These are phyloP conservation scores for Podospora pseudopauciseta DNA, from an alignment of 495 filamentous ascomycete species.

Conservation along the genomic window DNA sequence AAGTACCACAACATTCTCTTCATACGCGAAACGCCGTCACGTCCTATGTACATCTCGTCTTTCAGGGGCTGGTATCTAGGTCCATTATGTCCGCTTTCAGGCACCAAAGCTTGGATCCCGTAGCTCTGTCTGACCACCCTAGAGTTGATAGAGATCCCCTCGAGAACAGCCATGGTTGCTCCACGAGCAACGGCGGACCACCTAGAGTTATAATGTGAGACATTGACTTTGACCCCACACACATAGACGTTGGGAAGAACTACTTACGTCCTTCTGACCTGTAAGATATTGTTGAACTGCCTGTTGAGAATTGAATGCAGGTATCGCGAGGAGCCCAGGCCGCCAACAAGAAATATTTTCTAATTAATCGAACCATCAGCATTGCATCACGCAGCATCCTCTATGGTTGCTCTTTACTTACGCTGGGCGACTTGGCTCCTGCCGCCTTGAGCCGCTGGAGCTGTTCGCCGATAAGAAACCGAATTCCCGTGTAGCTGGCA, in stretches of 20 bases:
- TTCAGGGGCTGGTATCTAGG: neutral
- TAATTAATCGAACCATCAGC: neutral
- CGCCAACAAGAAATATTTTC: neutral
- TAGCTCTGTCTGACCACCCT: neutral
- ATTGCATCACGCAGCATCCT: neutral
- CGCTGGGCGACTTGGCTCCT: neutral
- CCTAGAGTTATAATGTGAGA: neutral
- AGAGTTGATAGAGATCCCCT: neutral
- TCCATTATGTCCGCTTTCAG: neutral
- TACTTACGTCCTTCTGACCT: neutral
- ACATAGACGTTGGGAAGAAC: neutral
- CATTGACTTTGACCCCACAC: no score
- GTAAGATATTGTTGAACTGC: neutral
- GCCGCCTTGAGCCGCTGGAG: neutral
- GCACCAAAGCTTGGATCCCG: neutral
- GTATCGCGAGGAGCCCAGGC: neutral
- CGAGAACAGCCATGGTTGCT: neutral
- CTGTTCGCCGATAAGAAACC: constrained; percentile 5
- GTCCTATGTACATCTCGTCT: neutral
- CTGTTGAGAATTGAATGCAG: neutral
- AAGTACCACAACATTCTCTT: neutral
- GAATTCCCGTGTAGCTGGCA: constrained; percentile 6
- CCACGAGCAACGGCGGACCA: constrained; percentile 1
- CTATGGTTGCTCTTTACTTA: neutral
- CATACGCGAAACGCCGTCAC: neutral